phyloP scores from a whole-genome alignment of 106 monocot species.

The Dioscorea dumetorum region DNA sequence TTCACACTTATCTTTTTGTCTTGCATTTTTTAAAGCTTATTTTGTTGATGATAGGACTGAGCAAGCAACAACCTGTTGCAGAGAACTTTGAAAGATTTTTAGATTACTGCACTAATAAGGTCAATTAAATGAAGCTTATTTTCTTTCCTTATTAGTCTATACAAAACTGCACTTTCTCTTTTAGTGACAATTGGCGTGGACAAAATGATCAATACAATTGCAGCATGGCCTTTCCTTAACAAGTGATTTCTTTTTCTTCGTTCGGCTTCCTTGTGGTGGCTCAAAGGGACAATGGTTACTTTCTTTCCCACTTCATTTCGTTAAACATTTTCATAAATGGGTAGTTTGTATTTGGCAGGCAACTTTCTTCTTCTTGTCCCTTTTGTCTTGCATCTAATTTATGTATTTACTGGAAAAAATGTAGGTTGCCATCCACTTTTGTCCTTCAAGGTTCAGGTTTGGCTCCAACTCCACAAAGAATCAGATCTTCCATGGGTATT shows the following conservation, averaged over 20 bases:
- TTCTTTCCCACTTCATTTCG: slow-evolving; percentile 2
- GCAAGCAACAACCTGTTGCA: slow-evolving; percentile 41
- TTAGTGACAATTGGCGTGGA: no score
- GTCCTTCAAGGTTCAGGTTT: slow-evolving; percentile 69
- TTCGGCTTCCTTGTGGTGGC: slow-evolving; percentile 31
- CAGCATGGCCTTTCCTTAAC: slow-evolving; percentile 55
- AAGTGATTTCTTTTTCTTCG: slow-evolving; percentile 41
- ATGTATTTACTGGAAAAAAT: background rate
- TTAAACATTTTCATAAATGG: background rate
- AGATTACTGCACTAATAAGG: slow-evolving; percentile 64
- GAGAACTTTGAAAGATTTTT: slow-evolving; percentile 34
- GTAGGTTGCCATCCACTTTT: slow-evolving; percentile 74
- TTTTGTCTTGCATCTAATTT: background rate
- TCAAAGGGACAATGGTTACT: slow-evolving; percentile 50
- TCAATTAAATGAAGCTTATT: slow-evolving; percentile 10
- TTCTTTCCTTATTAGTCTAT: slow-evolving; percentile 4
- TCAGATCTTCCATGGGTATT: slow-evolving; percentile 49
- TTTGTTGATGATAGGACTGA: slow-evolving; percentile 38
- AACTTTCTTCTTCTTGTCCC: background rate
- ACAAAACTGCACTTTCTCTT: background rate
- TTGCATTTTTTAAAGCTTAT: background rate
- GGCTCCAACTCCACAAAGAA: slow-evolving; percentile 59
- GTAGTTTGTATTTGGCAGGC: background rate
- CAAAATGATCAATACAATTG: background rate
- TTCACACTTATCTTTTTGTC: background rate